phyloP scores from a whole-genome alignment of 202 grass and related monocot species.

The Zizania palustris region DNA sequence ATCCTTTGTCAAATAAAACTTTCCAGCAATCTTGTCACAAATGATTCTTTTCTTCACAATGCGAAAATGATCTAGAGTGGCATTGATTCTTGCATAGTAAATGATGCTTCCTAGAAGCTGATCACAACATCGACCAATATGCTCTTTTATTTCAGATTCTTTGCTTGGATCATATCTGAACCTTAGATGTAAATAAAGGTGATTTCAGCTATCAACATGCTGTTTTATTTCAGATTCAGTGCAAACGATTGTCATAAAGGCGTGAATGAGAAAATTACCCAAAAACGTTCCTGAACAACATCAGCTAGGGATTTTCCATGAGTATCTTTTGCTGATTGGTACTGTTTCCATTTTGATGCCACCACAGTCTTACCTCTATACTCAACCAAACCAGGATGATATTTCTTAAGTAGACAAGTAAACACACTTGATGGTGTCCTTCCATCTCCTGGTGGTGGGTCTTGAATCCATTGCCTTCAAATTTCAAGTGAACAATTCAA shows the following conservation, averaged over 20 bases:
- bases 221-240: too few species aligned
- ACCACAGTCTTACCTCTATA: background rate
- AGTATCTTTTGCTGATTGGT: background rate
- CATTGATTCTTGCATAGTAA: slow-evolving; percentile 7
- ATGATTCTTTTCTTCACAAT: background rate
- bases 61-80: background rate
- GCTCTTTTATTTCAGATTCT: too few species aligned
- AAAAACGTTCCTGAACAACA: background rate
- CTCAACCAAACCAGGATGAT: background rate
- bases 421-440: slow-evolving; percentile 2
- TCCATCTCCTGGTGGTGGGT: background rate
- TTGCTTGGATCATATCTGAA: too few species aligned
- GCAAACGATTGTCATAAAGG: too few species aligned
- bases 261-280: too few species aligned
- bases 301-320: background rate
- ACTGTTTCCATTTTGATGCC: background rate
- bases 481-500: background rate
- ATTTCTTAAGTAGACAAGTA: background rate
- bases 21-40: slow-evolving; percentile 14
- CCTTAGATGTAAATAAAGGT: too few species aligned
- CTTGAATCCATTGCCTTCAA: background rate
- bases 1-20: too few species aligned
- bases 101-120: too few species aligned
- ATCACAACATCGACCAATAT: too few species aligned
- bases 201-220: too few species aligned